These are phyloP conservation scores for Tuber borchii DNA, from an alignment of 495 filamentous ascomycete species.

Conservation along the genomic window DNA sequence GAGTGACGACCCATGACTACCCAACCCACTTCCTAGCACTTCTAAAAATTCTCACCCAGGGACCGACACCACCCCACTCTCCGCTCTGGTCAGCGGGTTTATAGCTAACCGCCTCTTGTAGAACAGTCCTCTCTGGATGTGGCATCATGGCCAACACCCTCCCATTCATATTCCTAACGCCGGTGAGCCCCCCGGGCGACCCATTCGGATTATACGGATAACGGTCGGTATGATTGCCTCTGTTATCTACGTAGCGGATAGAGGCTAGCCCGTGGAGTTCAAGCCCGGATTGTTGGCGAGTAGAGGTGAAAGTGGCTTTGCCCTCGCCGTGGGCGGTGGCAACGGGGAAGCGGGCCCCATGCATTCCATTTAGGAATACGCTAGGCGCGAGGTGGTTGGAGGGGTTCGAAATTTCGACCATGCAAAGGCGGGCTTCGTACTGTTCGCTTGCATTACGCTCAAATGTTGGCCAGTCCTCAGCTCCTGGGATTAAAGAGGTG, in stretches of 20 bases:
- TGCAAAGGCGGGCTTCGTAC: slow-evolving; percentile 82
- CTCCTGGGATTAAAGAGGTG: slow-evolving; percentile 77
- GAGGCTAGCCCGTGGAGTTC: slow-evolving; percentile 47
- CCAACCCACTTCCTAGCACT: slow-evolving; percentile 82
- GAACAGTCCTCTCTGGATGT: slow-evolving; percentile 86
- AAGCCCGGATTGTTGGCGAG: slow-evolving; percentile 56
- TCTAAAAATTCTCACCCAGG: slow-evolving; percentile 76
- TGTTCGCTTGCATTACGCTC: slow-evolving; percentile 79
- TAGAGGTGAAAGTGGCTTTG: slow-evolving; percentile 64
- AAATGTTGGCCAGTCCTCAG: slow-evolving; percentile 79
- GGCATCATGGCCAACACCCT: slow-evolving; percentile 93
- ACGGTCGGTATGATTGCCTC: slow-evolving; percentile 61
- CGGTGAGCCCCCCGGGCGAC: slow-evolving; percentile 77
- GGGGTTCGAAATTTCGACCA: slow-evolving; percentile 68
- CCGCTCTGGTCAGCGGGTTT: slow-evolving; percentile 56
- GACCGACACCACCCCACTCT: slow-evolving; percentile 75
- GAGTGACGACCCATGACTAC: slow-evolving; percentile 40
- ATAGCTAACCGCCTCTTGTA: slow-evolving; percentile 75
- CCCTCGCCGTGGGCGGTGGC: slow-evolving; percentile 90
- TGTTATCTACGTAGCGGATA: slow-evolving; percentile 78
- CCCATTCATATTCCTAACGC: slow-evolving; percentile 70
- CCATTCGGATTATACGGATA: slow-evolving; percentile 96
- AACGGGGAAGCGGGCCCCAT: slow-evolving; percentile 74
- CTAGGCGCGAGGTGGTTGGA: slow-evolving; percentile 54
- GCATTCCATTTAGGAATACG: slow-evolving; percentile 93